Base-by-base conservation (phyloP, 164 flowering plant species). In the Kingdonia uniflora region DNA sequence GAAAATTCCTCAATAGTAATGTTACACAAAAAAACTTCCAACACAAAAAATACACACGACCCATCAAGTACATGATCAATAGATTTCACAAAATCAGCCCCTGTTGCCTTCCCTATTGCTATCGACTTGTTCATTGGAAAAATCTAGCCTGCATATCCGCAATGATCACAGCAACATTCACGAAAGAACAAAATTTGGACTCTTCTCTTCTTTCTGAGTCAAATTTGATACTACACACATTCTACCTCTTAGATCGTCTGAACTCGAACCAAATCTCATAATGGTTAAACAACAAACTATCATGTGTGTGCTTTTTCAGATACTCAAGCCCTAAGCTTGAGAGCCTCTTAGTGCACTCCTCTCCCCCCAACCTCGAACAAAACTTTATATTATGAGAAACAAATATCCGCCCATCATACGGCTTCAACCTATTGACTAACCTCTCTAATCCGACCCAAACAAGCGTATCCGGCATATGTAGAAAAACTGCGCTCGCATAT, bases 251-350 rank as follows among this genome's bases (percentile, higher is more conserved):
- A 14, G 51, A 51, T 46, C 92, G 65, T 61, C 78, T 76, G 56
- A 91, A 87, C 71, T 79, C 95, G 49, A 83, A 87, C 97, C 97
- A 91, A 51, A 91, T 85, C 67, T 91, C 96, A 54, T 82, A 91
- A 60, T 91, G 97, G 58, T 91, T 91, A 62, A 92, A 92, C 17
- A 92, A 76, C 54, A 92, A 74, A 61, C 99, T 92, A 70, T 92
- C 99, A 61, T 92, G 97, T 0, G 80, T 86, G n/a, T 73, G 82
- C 73, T 92, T 88, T 26, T 86, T 84, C 7, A 82, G 3, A 70
- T 77, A 86, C 69, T 86, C 86, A 12, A 92, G 87, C 52, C 97
- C 95, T 37, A 92, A 39, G 49, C 53, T 66, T 0, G 67, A 52
- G 6, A 92, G 80, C 72, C 84, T 66, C 69, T 71, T 88, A 11